phyloP scores from a whole-genome alignment of 1,284 basidiomycete species.

The Rhizopogon parksii region DNA sequence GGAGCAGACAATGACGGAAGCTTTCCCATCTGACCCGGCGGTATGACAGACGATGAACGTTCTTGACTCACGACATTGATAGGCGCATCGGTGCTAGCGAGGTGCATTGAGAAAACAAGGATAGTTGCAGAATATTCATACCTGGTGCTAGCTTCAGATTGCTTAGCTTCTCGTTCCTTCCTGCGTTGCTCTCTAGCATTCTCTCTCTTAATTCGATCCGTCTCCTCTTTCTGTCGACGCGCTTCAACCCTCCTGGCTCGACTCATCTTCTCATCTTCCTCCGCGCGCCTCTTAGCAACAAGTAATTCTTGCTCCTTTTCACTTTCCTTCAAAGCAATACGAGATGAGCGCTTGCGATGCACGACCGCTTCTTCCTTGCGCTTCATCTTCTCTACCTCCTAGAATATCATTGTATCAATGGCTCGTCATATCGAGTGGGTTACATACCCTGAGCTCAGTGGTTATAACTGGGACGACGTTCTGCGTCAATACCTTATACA shows the following conservation, averaged over 20 bases:
- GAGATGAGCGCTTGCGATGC: constrained; percentile 78
- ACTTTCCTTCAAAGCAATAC: constrained; percentile 68
- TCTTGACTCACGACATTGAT: constrained; percentile 5
- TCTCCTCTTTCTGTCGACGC: constrained; percentile 58
- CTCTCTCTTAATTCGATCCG: constrained; percentile 53
- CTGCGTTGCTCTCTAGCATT: constrained; percentile 46
- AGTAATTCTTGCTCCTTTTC: constrained; percentile 63
- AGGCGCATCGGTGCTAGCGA: constrained; percentile 11
- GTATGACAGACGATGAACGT: background rate
- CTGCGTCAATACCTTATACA: constrained; percentile 62
- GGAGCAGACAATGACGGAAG: background rate
- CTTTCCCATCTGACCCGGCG: constrained; percentile 5
- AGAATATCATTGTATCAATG: constrained; percentile 10
- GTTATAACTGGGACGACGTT: constrained; percentile 62
- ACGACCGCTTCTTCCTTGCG: constrained; percentile 63
- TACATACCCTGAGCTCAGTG: constrained; percentile 52
- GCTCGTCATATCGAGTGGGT: background rate
- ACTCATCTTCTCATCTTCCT: constrained; percentile 59
- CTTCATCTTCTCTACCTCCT: constrained; percentile 61
- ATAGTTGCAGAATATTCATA: constrained; percentile 7
- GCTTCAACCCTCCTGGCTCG: constrained; percentile 58
- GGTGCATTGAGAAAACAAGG: constrained; percentile 10
- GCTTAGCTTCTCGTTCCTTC: constrained; percentile 42
- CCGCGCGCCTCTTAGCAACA: constrained; percentile 46
- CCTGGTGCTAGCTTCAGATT: constrained; percentile 11